Evolutionary conservation across 2,329 filamentous ascomycete genomes (phyloP).

Genomic region (Fonsecaea pedrosoi): DNA sequence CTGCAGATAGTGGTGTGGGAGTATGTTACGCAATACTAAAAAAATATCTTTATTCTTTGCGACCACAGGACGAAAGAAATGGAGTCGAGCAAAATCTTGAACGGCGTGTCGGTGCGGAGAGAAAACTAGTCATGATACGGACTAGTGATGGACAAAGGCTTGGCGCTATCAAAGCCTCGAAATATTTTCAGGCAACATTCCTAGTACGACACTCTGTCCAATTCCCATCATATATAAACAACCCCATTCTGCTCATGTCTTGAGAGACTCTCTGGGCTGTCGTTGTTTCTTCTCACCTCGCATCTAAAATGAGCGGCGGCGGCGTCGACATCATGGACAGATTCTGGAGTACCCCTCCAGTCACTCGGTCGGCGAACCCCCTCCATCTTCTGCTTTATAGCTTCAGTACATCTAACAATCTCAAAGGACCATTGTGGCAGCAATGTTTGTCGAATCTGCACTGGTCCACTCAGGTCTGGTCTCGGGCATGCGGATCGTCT

Average conservation of each 20-base stretch:
- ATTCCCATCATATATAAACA: background rate
- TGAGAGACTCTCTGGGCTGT: background rate
- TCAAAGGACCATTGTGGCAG: conserved; percentile 70
- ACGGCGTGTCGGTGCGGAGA: conserved; percentile 9
- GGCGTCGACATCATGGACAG: conserved; percentile 58
- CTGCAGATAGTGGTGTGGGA: conserved; percentile 1
- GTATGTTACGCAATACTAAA: background rate
- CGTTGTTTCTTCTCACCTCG: background rate
- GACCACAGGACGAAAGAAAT: conserved; percentile 5
- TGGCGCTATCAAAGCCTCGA: conserved; percentile 1
- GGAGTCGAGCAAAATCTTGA: conserved; percentile 20
- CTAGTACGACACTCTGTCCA: conserved; percentile 16
- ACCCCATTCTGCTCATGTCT: conserved; percentile 18
- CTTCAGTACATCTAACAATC: conserved; percentile 51
- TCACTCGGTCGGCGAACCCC: conserved; percentile 63
- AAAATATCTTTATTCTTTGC: conserved; percentile 6
- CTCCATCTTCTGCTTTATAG: conserved; percentile 30
- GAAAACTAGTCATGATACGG: background rate
- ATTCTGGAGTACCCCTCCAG: conserved; percentile 70
- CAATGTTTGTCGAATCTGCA: conserved; percentile 68
- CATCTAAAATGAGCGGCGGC: conserved; percentile 23
- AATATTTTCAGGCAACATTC: conserved; percentile 6
- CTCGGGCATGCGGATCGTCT: conserved; percentile 57
- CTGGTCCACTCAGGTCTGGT: conserved; percentile 66
- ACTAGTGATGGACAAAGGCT: background rate